These are phyloP conservation scores for Plasmodium inui DNA, from an alignment of 169 alveolate genomes.

Conservation along the genomic window DNA sequence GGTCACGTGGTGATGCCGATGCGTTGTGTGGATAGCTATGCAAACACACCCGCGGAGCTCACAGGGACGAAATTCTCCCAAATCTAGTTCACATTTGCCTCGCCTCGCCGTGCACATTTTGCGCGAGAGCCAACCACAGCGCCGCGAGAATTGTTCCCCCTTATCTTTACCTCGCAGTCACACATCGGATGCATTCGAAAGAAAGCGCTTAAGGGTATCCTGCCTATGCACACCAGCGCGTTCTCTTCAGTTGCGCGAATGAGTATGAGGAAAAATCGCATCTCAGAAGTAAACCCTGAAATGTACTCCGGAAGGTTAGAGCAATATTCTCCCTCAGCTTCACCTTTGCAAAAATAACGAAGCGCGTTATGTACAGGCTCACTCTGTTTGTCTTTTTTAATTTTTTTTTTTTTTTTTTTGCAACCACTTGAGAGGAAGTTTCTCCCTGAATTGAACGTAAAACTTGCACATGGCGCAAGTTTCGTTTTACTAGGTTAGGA, in stretches of 20 bases:
- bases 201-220: not conserved
- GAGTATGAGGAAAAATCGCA: not conserved
- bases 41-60: not conserved
- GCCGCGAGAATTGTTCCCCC: not conserved
- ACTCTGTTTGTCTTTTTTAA: not conserved
- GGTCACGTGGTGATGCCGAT: not conserved
- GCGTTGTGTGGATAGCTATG: not conserved
- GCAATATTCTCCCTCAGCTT: not conserved
- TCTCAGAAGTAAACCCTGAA: not conserved
- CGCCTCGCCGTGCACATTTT: not conserved
- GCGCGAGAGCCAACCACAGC: too few species aligned
- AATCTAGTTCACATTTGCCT: not conserved
- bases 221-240: not conserved
- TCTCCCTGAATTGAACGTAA: not conserved
- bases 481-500: not conserved
- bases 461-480: not conserved
- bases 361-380: not conserved
- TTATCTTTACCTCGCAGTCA: not conserved
- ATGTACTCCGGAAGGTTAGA: not conserved
- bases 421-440: not conserved
- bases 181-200: not conserved
- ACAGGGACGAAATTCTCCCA: not conserved
- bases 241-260: not conserved
- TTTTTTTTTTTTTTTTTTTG: not conserved
- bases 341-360: not conserved